Evolutionary conservation across 257 asterid species (phyloP).

Genomic region (Haberlea rhodopensis): DNA sequence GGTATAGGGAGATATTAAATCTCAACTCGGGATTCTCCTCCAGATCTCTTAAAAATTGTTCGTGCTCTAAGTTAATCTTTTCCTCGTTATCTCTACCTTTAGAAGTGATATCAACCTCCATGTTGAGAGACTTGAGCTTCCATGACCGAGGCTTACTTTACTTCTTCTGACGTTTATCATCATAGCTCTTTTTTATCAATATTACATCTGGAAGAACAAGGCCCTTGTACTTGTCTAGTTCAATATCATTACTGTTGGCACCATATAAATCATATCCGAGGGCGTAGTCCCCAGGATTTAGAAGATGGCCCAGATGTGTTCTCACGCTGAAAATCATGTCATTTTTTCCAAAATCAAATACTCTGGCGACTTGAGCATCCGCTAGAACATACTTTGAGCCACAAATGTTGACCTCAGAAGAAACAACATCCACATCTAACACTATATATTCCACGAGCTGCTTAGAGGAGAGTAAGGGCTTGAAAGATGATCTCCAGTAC

Average conservation of each 20-base stretch:
- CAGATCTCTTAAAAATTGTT: conserved; percentile 19
- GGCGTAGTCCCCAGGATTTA: conserved; percentile 24
- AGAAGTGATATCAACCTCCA: conserved; percentile 12
- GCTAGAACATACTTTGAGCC: conserved; percentile 28
- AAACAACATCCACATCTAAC: conserved; percentile 23
- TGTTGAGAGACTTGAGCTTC: conserved; percentile 7
- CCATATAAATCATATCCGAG: conserved; percentile 26
- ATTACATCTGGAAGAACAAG: conserved; percentile 9
- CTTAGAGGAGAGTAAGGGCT: conserved; percentile 28
- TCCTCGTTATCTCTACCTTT: conserved; percentile 2
- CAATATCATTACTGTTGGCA: conserved; percentile 7
- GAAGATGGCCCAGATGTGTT: conserved; percentile 27
- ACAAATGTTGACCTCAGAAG: conserved; percentile 24
- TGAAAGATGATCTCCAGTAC: conserved; percentile 25
- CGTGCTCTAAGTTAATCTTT: not conserved
- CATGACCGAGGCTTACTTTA: conserved; percentile 1
- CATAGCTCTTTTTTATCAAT: conserved; percentile 9
- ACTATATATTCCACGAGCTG: conserved; percentile 31
- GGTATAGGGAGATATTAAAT: conserved; percentile 27
- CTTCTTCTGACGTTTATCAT: conserved; percentile 11
- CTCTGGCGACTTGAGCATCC: conserved; percentile 30
- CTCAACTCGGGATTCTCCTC: conserved; percentile 18
- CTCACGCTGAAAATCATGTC: conserved; percentile 17
- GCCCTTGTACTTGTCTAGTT: conserved; percentile 5
- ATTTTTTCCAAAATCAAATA: conserved; percentile 30